A percentile compares a stretch with the other conserved stretches of the same genome.
phyloP scores from a whole-genome alignment of 2,329 filamentous ascomycete species.

The Stachybotrys chartarum region DNA sequence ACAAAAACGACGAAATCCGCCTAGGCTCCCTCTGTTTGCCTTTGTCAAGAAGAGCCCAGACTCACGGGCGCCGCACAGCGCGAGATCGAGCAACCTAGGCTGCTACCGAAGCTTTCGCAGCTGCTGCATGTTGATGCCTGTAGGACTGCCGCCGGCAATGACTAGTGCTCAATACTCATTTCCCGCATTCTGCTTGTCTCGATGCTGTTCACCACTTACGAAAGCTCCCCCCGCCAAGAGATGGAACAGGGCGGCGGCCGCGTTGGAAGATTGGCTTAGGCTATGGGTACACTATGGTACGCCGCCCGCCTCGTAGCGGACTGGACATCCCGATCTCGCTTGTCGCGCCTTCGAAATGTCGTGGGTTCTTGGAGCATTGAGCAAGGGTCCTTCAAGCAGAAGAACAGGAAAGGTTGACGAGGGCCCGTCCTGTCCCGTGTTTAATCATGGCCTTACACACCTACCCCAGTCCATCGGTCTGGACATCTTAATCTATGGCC shows the following conservation, averaged over 20 bases:
- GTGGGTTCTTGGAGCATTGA: neutral
- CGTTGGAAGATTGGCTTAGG: neutral
- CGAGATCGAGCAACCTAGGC: neutral
- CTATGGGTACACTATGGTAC: neutral
- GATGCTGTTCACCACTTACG: neutral
- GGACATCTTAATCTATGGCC: neutral
- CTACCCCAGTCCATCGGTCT: neutral
- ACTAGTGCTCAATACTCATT: neutral
- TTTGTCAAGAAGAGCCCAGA: no score
- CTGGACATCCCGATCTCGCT: neutral
- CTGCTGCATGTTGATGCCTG: neutral
- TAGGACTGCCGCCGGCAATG: neutral
- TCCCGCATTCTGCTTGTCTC: neutral
- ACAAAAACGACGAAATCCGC: no score
- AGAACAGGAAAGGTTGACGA: neutral
- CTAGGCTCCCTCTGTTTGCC: no score
- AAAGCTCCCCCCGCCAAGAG: neutral
- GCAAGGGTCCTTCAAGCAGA: neutral
- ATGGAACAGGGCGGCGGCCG: neutral
- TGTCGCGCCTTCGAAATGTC: neutral
- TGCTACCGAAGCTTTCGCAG: neutral
- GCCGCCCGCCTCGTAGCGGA: neutral
- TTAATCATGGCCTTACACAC: neutral
- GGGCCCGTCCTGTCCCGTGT: neutral
- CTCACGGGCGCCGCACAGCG: neutral